A percentile compares a stretch with the other conserved stretches of the same genome.
phyloP scores from a whole-genome alignment of 2,329 filamentous ascomycete species.

The Huntiella bhutanensis region DNA sequence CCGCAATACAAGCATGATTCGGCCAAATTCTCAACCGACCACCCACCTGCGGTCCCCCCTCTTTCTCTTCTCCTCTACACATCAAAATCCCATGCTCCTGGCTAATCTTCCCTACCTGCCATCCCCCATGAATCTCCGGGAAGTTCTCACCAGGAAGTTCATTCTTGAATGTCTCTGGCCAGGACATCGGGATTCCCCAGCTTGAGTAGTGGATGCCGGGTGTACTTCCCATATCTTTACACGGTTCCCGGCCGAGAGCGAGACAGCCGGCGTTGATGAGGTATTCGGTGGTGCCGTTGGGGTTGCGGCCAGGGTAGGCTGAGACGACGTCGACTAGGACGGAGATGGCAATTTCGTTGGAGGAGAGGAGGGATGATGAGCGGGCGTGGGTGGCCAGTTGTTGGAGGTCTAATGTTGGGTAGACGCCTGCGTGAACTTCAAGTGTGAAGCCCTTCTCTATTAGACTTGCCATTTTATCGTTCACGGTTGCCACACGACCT shows the following conservation, averaged over 20 bases:
- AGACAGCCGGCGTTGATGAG: conserved; percentile 51
- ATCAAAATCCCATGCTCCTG: conserved; percentile 62
- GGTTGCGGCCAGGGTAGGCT: conserved; percentile 41
- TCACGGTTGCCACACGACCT: conserved; percentile 17
- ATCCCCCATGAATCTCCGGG: conserved; percentile 27
- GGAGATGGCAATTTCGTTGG: conserved; percentile 42
- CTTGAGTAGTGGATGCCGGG: conserved; percentile 37
- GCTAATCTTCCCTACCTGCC: conserved; percentile 52
- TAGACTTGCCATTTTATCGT: conserved; percentile 22
- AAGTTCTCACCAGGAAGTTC: conserved; percentile 24
- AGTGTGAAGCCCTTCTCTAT: conserved; percentile 19
- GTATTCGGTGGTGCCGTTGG: conserved; percentile 34
- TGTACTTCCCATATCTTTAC: conserved; percentile 27
- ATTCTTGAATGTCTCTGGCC: conserved; percentile 22
- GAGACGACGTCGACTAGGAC: conserved; percentile 55
- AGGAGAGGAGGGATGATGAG: conserved; percentile 23
- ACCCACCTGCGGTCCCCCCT: conserved; percentile 36
- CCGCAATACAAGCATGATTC: conserved; percentile 65
- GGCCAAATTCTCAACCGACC: conserved; percentile 55
- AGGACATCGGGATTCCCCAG: conserved; percentile 50
- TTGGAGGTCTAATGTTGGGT: conserved; percentile 58
- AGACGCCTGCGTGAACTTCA: conserved; percentile 61
- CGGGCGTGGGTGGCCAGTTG: conserved; percentile 54
- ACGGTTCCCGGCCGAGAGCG: conserved; percentile 54
- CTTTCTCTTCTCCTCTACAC: conserved; percentile 31